Base-by-base conservation (phyloP, 2,329 filamentous ascomycete species). In the Hymenoscyphus fraxineus region DNA sequence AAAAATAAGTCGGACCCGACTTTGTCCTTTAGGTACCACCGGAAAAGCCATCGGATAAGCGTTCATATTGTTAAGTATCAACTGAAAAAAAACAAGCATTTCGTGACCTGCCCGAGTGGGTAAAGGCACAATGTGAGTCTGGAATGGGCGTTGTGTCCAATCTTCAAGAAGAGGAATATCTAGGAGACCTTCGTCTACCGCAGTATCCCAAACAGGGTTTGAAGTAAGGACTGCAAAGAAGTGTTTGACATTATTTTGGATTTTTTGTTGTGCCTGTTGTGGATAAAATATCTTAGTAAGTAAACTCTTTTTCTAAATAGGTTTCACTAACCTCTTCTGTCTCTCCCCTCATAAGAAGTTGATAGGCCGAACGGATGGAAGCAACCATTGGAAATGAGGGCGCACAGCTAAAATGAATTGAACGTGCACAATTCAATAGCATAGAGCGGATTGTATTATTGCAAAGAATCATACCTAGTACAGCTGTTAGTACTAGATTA, bases 381-480 rank as follows among this genome's bases (percentile, higher is more conserved):
- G 75, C 75, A 1, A 80, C 71, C 4, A 75, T 69, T 10, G 77
- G 76, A 58, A 76, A 78, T 0, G 77, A 73, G 16, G 78, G 69
- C 39, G 78, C 75, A 0, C 76, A 77, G 1, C 75, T 77, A 62
- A 75, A 79, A 15, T 77, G 76, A 1, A 78, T 67, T 1, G 76
- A 74, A 0, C 76, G 72, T 10, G 54, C 27, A 15, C 5, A 16
- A 44, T 62, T 27, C 38, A 62, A 32, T 10, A 62, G 6, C 22
- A 35, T 41, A 7, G 6, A 12, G 9, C 58, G 58, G 15, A 59
- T 51, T 7, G 35, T 40, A 15, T 59, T 60, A 44, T 61, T 64
- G 27, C 62, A 60, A 13, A 59, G 32, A 13, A 64, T 61, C 47
- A 64, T 63, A 7, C 58, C 58, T 59, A 44, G 13, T 38, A 15